Evolutionary conservation across 73 alveolate species (phyloP).

Genomic region (Paramecium primaurelia): DNA sequence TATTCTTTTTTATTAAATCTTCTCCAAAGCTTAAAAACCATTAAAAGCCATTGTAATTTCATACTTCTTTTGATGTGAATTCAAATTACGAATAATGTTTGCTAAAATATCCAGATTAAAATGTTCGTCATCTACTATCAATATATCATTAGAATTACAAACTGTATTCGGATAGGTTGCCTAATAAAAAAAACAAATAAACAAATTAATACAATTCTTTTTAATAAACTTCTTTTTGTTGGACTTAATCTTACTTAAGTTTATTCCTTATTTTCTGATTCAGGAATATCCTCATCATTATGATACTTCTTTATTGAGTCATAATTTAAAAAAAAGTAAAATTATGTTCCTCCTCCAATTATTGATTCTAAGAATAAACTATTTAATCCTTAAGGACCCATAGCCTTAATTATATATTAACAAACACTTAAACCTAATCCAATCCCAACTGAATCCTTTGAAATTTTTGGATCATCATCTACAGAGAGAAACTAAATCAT

Average conservation of each 20-base stretch:
- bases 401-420: background rate
- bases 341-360: background rate
- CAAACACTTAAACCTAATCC: conserved; percentile 18
- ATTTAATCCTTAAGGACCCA: conserved; percentile 32
- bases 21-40: conserved; percentile 13
- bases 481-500: background rate
- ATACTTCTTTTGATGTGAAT: background rate
- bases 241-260: background rate
- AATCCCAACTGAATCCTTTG: conserved; percentile 27
- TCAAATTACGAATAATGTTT: background rate
- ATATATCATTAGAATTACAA: background rate
- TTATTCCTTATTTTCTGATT: background rate
- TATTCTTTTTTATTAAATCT: background rate
- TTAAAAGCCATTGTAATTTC: background rate
- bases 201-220: background rate
- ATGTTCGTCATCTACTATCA: background rate
- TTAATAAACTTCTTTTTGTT: background rate
- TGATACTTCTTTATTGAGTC: background rate
- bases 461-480: conserved; percentile 21
- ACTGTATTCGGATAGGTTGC: background rate
- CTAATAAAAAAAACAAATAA: background rate
- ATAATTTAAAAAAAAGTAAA: conserved; percentile 30
- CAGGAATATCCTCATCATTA: conserved; percentile 18
- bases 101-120: background rate
- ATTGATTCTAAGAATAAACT: conserved; percentile 5